Percentiles rank a stretch among this genome's conserved stretches.
Conservation (phyloP, 345 rosid genomes). For the Firmiana major region DNA sequence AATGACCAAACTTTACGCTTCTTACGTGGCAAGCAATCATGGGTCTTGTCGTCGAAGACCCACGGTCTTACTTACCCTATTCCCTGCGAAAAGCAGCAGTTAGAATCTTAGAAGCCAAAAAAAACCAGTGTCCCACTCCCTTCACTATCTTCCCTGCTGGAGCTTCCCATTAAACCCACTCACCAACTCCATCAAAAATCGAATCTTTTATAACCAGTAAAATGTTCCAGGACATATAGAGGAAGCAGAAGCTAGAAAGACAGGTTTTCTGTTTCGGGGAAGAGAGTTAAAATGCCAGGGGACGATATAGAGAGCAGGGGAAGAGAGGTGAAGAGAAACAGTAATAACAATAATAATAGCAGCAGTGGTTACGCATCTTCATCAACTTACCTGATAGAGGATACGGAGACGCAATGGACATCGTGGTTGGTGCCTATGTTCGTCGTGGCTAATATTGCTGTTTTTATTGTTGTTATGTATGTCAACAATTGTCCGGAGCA, state of each 20-base stretch:
- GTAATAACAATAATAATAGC: not conserved
- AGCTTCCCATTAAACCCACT: conserved; percentile 8
- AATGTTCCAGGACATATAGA: not conserved
- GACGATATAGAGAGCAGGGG: conserved; percentile 38
- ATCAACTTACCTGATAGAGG: conserved; percentile 37
- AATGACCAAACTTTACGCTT: not conserved
- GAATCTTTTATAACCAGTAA: not conserved
- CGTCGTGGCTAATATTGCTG: conserved; percentile 54
- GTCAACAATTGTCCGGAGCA: conserved; percentile 71
- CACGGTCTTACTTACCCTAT: not conserved
- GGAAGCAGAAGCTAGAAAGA: not conserved
- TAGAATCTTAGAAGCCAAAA: not conserved
- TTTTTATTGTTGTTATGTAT: conserved; percentile 66
- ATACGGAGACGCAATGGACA: conserved; percentile 56
- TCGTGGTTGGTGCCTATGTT: conserved; percentile 87
- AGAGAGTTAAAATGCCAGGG: conserved; percentile 20
- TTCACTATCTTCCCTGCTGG: not conserved
- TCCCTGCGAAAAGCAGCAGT: not conserved
- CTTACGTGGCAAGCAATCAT: not conserved
- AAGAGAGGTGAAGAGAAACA: conserved; percentile 19
- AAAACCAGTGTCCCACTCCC: not conserved
- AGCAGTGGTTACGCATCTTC: conserved; percentile 22
- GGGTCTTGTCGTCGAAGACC: not conserved
- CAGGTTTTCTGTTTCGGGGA: not conserved
- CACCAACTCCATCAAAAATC: conserved; percentile 4